Evolutionary conservation across 1,284 basidiomycete genomes (phyloP), one percentile per base, ranked within the genome.

Genomic region (Filobasidium uniguttulatum): DNA sequence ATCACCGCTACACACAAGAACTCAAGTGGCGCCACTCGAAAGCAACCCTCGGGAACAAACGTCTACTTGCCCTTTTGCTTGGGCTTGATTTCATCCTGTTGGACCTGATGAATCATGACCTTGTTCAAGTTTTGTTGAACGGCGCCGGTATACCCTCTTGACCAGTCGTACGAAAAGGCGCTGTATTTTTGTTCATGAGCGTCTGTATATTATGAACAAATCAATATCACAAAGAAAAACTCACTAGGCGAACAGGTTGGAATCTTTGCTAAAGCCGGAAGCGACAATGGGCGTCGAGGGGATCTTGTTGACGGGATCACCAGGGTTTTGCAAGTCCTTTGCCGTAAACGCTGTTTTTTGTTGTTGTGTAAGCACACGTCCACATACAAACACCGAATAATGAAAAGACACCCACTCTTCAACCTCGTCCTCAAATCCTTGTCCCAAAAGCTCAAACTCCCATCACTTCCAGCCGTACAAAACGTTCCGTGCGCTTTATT

Each of bases 401-500:
- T n/a, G 26, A 33, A 33, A 33, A 25, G 43, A 47, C 33, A 70
- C 78, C 55, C 62, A 89, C 87, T 80, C 71, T 89, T 91, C 64
- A 97, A 75, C 44, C 89, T 79, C 14, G 83, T 90, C 49, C 88
- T 82, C 9, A 82, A 78, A 64, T 88, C 85, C 68, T 87, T 88
- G 69, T 91, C 86, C 62, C 57, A 60, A 57, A 52, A 58, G 44
- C 59, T 62, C 45, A 61, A 46, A 43, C 54, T 53, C 15, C 62
- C 64, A 65, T 81, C 60, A 9, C 66, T 66, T 75, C 91, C 91
- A 54, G 84, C 88, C 0, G 90, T 96, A 28, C 85, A 85, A 71
- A 96, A 96, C 1, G 91, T 97, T 38, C 89, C 90, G 57, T 93
- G 85, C 1, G 82, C 76, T 41, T 86, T 86, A 64, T 96, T 89